phyloP scores from a whole-genome alignment of 2,329 filamentous ascomycete species.

The Ascochyta rabiei region DNA sequence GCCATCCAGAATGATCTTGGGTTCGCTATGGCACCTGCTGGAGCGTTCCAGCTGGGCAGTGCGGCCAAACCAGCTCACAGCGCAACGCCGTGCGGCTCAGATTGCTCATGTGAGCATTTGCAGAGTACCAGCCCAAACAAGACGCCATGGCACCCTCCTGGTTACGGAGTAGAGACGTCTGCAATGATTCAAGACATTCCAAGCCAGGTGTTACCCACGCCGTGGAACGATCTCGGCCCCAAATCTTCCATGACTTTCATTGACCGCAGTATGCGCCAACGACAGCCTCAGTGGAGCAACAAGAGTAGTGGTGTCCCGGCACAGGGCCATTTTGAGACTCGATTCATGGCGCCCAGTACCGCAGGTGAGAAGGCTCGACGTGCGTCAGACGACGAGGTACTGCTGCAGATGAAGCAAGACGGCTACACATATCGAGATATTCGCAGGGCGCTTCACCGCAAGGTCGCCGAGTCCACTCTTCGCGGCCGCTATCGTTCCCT shows the following conservation, averaged over 20 bases:
- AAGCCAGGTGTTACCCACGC: neutral
- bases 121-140: constrained; percentile 12
- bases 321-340: constrained; percentile 10
- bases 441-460: constrained; percentile 59
- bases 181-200: neutral
- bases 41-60: neutral
- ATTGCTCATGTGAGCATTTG: constrained; percentile 10
- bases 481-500: constrained; percentile 70
- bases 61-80: neutral
- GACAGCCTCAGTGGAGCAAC: constrained; percentile 14
- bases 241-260: constrained; percentile 2
- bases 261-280: neutral
- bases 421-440: constrained; percentile 72
- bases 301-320: neutral
- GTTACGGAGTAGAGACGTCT: neutral
- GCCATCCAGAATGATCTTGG: neutral
- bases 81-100: neutral
- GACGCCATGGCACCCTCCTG: constrained; percentile 15
- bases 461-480: constrained; percentile 73
- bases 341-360: constrained; percentile 1
- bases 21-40: neutral
- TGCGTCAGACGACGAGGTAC: constrained; percentile 38
- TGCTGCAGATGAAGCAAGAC: constrained; percentile 60
- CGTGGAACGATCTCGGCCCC: neutral
- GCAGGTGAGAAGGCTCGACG: constrained; percentile 11